Evolutionary conservation across 1,284 basidiomycete species (phyloP), one percentile per base, ranked within the genome.

Genomic region (Lentinula novae-zelandiae): DNA sequence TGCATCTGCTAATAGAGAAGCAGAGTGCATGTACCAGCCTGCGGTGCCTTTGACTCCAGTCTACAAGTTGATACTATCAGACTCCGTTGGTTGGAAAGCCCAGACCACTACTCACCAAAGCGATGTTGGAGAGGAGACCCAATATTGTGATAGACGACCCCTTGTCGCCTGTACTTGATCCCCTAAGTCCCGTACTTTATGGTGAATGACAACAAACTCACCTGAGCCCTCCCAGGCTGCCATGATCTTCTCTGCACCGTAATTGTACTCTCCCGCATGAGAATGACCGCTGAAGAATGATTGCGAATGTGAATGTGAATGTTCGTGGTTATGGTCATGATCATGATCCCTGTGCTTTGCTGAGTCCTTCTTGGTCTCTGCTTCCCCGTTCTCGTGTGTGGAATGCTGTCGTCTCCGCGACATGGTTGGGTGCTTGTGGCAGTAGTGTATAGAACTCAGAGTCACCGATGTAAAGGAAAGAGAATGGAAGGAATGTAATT

Each of bases 1-100:
- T 0, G 96, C 96, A 70, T 99, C 96, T 2, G 97, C 96, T 8
- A 99, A 81, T 55, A 99, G 77, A 0, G 93, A 89, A 2, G 96
- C 95, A 5, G 93, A 95, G 71, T 98, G 94, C 84, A 91, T 83
- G 66, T 80, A 90, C 83, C 91, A 89, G 58, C 94, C 92, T 60
- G 93, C 95, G 9, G 84, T 70, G 31, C 95, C 96, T 73, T 99
- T 99, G 33, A 87, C 79, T 12, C 80, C 78, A 0, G 95, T 97
- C 54, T 44, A 10, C 8, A 5, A 0, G 22, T 44, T 48, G n/a
- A 34, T 7, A 12, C n/a, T 9, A 46, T n/a, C 4, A 15, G 3
- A 27, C 27, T 27, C 27, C 27, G 27, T 27, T 27, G 27, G 27
- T 27, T 27, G 27, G 5, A 53, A 10, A 38, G 6, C 8, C 40